These are phyloP conservation scores for Moniliophthora roreri DNA, from an alignment of 1,284 basidiomycete genomes.

Conservation along the genomic window DNA sequence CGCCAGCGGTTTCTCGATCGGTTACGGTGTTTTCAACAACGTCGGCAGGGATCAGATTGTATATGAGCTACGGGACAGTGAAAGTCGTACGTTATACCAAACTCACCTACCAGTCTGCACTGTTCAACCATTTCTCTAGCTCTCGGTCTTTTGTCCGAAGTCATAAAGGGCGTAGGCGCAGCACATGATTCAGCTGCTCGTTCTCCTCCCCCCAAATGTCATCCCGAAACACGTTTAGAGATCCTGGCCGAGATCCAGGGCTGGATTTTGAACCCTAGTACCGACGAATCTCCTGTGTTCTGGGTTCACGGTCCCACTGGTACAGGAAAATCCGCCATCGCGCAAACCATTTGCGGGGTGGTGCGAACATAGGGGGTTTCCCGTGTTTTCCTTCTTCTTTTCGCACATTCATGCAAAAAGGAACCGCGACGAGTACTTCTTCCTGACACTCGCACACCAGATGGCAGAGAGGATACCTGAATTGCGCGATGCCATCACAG, in stretches of 20 bases:
- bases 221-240: no score
- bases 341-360: background rate
- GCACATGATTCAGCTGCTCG: background rate
- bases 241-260: background rate
- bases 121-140: background rate
- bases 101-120: background rate
- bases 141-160: background rate
- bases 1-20: no score
- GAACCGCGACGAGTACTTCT: background rate
- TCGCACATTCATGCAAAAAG: background rate
- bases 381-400: background rate
- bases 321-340: background rate
- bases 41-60: background rate
- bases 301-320: background rate
- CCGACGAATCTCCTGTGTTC: background rate
- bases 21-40: no score
- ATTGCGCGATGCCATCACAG: background rate
- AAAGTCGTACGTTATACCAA: no score
- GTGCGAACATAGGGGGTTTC: background rate
- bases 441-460: background rate
- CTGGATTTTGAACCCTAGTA: background rate
- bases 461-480: background rate
- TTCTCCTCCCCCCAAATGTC: background rate
- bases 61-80: no score
- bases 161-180: background rate